Evolutionary conservation across 805 yeast genomes (phyloP), one percentile per base, ranked within the genome.

Genomic region (Candida orba): DNA sequence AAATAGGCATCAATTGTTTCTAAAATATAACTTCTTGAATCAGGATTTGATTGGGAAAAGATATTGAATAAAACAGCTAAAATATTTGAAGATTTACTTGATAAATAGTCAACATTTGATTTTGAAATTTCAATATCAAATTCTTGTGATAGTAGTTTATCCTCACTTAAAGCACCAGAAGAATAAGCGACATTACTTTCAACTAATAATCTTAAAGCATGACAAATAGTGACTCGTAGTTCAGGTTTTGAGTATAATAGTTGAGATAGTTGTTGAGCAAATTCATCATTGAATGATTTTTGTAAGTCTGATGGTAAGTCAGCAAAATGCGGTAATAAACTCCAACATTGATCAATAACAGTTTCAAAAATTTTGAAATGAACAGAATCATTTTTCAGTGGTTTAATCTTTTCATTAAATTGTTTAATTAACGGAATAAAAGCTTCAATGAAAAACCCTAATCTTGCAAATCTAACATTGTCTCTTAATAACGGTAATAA

Each of bases 21-120:
- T 46, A 89, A 72, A 40, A 93, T 79, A 61, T 73, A 88, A 12
- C 87, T 85, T 63, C 98, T 79, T 14, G 88, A 75, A 42, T 86
- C 93, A 33, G 93, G 83, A 37, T 78, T 66, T 10, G 97, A 89
- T 52, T 89, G 90, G n/a, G 91, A 78, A 64, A 85, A 93, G 15
- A 93, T 95, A 56, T 93, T 93, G 71, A 91, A 87, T 40, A 93
- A 68, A 18, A 89, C 96, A 12, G 95, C 84, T 41, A 93, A 69
- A 40, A 93, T 59, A 51, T 93, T 90, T 5, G 85, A 65, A 6
- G 95, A 78, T 50, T 77, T 81, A 0, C 76, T 43, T 0, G 86
- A 67, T 45, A 91, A 67, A 53, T 77, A 86, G 48, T 76, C 74
- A 42, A 89, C 51, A 53, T 84, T 80, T 39, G 70, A 55, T 42